These are phyloP conservation scores for Leccinum griseonigrum DNA, from an alignment of 1,284 basidiomycete genomes.

Conservation along the genomic window DNA sequence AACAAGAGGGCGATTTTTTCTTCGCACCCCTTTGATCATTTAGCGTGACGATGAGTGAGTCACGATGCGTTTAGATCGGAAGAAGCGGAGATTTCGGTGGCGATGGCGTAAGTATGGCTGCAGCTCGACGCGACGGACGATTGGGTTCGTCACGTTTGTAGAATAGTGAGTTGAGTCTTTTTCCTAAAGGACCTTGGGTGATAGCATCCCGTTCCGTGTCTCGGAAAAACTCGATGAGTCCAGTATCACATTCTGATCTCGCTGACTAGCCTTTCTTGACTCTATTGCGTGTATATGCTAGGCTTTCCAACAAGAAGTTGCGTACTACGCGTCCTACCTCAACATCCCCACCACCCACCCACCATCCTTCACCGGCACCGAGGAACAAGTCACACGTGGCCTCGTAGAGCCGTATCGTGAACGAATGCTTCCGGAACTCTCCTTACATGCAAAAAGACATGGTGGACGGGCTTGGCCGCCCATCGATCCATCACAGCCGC, in stretches of 20 bases:
- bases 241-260: constrained; percentile 12
- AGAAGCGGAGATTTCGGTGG: constrained; percentile 79
- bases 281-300: constrained; percentile 30
- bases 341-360: constrained; percentile 76
- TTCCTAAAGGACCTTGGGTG: too few relatives aligned
- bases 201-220: constrained; percentile 9
- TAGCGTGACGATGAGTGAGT: constrained; percentile 18
- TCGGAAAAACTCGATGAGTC: constrained; percentile 22
- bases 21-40: constrained; percentile 12
- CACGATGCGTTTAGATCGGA: constrained; percentile 44
- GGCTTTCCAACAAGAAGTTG: constrained; percentile 92
- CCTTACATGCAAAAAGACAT: constrained; percentile 85
- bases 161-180: constrained; percentile 64
- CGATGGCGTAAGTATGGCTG: constrained; percentile 79
- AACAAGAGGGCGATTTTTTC: constrained; percentile 46
- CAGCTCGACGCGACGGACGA: constrained; percentile 93
- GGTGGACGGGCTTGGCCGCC: constrained; percentile 88
- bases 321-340: constrained; percentile 86
- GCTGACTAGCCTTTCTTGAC: constrained; percentile 14
- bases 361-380: constrained; percentile 80
- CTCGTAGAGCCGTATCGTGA: constrained; percentile 91
- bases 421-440: constrained; percentile 67
- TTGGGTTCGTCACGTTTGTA: constrained; percentile 94
- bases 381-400: constrained; percentile 82
- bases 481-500: constrained; percentile 77